Evolutionary conservation across 441 rosid species (phyloP).

Genomic region (Rhodomyrtus psidioides): DNA sequence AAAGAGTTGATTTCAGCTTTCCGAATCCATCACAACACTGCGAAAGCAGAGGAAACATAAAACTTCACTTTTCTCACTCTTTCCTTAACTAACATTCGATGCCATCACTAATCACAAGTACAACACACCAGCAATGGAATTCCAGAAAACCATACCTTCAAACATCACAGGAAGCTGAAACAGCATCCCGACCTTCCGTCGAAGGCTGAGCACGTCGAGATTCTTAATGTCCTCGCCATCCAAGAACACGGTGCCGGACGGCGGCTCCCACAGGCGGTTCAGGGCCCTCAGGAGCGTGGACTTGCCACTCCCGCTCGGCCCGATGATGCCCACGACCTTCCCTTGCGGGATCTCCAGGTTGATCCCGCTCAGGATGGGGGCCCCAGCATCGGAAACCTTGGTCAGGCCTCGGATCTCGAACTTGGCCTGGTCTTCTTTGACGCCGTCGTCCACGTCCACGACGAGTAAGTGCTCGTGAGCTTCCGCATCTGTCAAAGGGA

Average conservation of each 20-base stretch:
- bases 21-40: background rate
- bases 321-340: conserved; percentile 70
- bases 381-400: conserved; percentile 39
- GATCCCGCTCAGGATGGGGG: conserved; percentile 38
- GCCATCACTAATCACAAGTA: background rate
- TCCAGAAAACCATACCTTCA: conserved; percentile 33
- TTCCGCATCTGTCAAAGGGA: background rate
- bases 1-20: background rate
- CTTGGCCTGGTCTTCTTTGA: conserved; percentile 19
- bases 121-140: background rate
- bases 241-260: conserved; percentile 46
- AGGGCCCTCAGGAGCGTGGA: conserved; percentile 71
- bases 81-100: background rate
- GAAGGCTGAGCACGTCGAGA: conserved; percentile 64
- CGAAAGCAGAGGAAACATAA: background rate
- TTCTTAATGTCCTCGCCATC: conserved; percentile 56
- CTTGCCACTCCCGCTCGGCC: conserved; percentile 92
- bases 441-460: conserved; percentile 10
- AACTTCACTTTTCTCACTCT: background rate
- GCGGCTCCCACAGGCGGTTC: conserved; percentile 90
- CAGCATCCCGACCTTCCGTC: conserved; percentile 93
- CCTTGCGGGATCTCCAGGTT: conserved; percentile 48
- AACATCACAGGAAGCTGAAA: conserved; percentile 89
- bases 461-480: conserved; percentile 31
- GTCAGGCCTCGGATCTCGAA: conserved; percentile 40